These are phyloP conservation scores for Cystobasidium sp. DNA, from an alignment of 1,284 basidiomycete genomes.

Conservation along the genomic window DNA sequence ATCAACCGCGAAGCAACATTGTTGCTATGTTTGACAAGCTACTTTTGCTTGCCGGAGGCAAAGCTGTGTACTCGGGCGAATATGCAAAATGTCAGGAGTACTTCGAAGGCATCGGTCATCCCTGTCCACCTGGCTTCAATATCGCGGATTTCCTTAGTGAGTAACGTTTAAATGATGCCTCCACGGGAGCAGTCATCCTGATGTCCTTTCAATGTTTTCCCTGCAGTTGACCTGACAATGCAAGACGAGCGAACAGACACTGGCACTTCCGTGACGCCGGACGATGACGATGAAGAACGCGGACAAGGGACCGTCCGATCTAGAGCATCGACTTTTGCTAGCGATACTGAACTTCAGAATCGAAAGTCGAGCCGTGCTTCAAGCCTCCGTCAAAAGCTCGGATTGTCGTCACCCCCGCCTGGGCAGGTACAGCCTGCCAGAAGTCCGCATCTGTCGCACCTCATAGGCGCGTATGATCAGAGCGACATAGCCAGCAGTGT, in stretches of 20 bases:
- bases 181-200: neutral
- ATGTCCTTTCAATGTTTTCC: neutral
- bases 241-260: constrained; percentile 59
- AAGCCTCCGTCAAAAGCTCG: constrained; percentile 61
- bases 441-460: constrained; percentile 69
- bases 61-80: constrained; percentile 80
- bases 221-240: constrained; percentile 80
- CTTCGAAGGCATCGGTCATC: constrained; percentile 75
- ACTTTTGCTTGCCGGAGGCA: constrained; percentile 80
- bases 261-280: neutral
- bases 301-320: constrained; percentile 1
- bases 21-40: constrained; percentile 93
- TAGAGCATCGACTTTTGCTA: constrained; percentile 26
- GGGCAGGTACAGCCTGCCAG: constrained; percentile 59
- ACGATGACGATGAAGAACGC: constrained; percentile 37
- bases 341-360: constrained; percentile 55
- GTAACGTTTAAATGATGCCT: constrained; percentile 54
- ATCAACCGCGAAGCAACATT: constrained; percentile 97
- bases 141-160: constrained; percentile 91
- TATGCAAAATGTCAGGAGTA: constrained; percentile 75
- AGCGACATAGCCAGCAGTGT: constrained; percentile 72
- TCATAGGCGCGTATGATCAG: constrained; percentile 72
- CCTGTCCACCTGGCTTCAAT: constrained; percentile 94
- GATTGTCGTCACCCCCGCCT: constrained; percentile 52
- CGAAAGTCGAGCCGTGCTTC: constrained; percentile 63